Percentiles rank a stretch among this genome's conserved stretches.
These are phyloP conservation scores for Rhodotorula sp. DNA, from an alignment of 1,284 basidiomycete species.

Conservation along the genomic window DNA sequence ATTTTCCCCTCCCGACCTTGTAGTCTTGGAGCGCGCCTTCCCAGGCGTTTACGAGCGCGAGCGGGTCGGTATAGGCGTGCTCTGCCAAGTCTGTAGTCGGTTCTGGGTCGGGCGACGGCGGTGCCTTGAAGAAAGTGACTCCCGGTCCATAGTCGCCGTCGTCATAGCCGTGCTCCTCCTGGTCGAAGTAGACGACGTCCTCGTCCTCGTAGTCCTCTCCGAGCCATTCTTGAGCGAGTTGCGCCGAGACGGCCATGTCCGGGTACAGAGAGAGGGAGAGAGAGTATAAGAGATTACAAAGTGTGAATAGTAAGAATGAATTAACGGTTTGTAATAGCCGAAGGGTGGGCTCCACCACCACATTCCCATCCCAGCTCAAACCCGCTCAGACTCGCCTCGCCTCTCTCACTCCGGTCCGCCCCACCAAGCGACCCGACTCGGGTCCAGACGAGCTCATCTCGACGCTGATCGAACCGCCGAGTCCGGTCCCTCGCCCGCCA, in stretches of 20 bases:
- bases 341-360: too few relatives aligned
- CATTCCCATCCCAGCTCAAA: too few relatives aligned
- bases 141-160: conserved; percentile 13
- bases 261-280: background rate
- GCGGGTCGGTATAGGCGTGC: conserved; percentile 27
- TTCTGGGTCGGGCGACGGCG: background rate
- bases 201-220: background rate
- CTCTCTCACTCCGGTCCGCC: too few relatives aligned
- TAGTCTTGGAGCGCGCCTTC: conserved; percentile 30
- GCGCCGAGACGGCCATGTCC: background rate
- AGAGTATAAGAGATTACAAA: background rate
- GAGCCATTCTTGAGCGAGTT: conserved; percentile 1
- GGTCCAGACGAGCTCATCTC: too few relatives aligned
- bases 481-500: too few relatives aligned
- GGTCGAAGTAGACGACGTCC: conserved; percentile 2
- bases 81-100: conserved; percentile 15
- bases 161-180: background rate
- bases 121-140: background rate
- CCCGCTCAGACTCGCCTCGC: too few relatives aligned
- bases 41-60: conserved; percentile 37
- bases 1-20: too few relatives aligned
- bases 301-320: too few relatives aligned
- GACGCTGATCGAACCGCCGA: too few relatives aligned
- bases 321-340: too few relatives aligned
- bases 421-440: too few relatives aligned